Conservation (phyloP, 805 yeast species). For the Saccharomycopsis malanga region DNA sequence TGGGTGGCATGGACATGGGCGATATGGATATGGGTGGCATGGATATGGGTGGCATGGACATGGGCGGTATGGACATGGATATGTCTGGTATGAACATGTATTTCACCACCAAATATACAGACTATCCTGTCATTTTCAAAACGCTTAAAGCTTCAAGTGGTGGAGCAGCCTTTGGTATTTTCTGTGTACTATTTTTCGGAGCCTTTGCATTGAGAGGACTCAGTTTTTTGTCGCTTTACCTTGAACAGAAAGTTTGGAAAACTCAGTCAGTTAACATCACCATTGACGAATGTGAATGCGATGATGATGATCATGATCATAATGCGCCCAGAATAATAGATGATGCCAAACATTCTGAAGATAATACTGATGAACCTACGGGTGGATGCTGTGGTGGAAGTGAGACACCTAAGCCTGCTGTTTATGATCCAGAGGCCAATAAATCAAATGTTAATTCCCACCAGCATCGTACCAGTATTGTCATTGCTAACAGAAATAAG, state of each 20-base stretch:
- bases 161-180: conserved; percentile 69
- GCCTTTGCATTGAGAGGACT: conserved; percentile 56
- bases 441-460: background rate
- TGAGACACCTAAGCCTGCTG: background rate
- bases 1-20: too few relatives aligned
- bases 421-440: background rate
- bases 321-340: too few relatives aligned
- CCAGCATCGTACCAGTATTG: background rate
- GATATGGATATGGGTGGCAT: conserved; percentile 21
- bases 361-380: background rate
- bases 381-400: background rate
- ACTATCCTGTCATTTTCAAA: conserved; percentile 59
- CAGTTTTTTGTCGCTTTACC: conserved; percentile 50
- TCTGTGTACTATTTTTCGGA: conserved; percentile 49
- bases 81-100: conserved; percentile 46
- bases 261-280: conserved; percentile 28
- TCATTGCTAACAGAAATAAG: background rate
- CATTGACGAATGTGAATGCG: conserved; percentile 29
- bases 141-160: conserved; percentile 44
- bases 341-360: too few relatives aligned
- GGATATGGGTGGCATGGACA: conserved; percentile 14
- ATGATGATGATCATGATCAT: conserved; percentile 26
- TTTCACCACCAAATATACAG: conserved; percentile 42
- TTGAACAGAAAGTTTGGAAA: conserved; percentile 62
- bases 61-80: conserved; percentile 27